These are phyloP conservation scores for Mucor sp. DNA, from an alignment of 371 early-diverging fungal species.

Conservation along the genomic window DNA sequence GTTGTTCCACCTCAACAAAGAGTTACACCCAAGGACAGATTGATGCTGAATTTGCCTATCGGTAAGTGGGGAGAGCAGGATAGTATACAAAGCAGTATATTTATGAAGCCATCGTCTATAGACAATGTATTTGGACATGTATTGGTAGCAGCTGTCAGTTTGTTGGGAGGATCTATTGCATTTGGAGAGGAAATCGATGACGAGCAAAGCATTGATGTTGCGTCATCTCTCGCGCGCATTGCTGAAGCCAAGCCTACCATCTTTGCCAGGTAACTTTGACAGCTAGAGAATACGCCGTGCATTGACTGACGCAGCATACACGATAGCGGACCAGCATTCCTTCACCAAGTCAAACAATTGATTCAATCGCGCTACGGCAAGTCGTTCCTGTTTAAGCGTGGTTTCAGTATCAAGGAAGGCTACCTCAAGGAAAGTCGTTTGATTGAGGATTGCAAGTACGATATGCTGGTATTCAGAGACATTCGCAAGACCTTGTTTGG, in stretches of 20 bases:
- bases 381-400: slow-evolving; percentile 50
- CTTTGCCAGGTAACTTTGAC: slow-evolving; percentile 53
- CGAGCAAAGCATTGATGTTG: slow-evolving; percentile 38
- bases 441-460: slow-evolving; percentile 49
- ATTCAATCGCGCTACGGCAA: slow-evolving; percentile 45
- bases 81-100: background rate
- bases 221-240: slow-evolving; percentile 16
- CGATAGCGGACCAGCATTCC: slow-evolving; percentile 20
- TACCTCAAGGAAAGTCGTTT: slow-evolving; percentile 45
- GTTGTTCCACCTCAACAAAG: slow-evolving; percentile 48
- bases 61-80: slow-evolving; percentile 25
- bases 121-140: slow-evolving; percentile 45
- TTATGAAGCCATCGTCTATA: background rate
- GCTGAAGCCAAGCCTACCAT: slow-evolving; percentile 77
- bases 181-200: slow-evolving; percentile 68
- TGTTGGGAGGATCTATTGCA: slow-evolving; percentile 71
- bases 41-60: slow-evolving; percentile 42
- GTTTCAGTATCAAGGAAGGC: slow-evolving; percentile 35
- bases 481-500: slow-evolving; percentile 77
- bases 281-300: background rate
- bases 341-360: slow-evolving; percentile 33
- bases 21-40: slow-evolving; percentile 41
- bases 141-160: slow-evolving; percentile 32
- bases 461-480: slow-evolving; percentile 52
- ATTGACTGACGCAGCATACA: background rate